phyloP scores from a whole-genome alignment of 305 asterid genomes.

The Petunia hybrid region DNA sequence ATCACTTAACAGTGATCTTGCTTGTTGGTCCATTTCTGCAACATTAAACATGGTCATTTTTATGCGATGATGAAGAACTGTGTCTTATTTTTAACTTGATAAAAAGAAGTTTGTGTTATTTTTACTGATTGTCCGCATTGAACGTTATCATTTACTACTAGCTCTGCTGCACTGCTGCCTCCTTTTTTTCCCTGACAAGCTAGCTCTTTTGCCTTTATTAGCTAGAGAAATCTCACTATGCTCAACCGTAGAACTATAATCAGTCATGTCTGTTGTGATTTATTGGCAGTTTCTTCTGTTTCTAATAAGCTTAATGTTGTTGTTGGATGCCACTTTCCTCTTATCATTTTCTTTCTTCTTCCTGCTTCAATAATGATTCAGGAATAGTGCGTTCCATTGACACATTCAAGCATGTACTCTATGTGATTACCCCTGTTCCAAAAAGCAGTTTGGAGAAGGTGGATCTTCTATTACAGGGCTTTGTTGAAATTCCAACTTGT shows the following conservation, averaged over 20 bases:
- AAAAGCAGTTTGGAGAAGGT: constrained; percentile 71
- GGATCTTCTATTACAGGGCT: constrained; percentile 86
- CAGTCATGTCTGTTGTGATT: not conserved
- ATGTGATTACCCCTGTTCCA: constrained; percentile 86
- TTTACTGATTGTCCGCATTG: not conserved
- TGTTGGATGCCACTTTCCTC: not conserved
- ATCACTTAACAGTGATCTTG: constrained; percentile 25
- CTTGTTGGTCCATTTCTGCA: constrained; percentile 10
- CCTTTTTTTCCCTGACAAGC: too few species aligned
- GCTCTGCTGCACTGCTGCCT: not conserved
- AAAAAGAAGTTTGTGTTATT: not conserved
- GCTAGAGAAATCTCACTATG: not conserved
- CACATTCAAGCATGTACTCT: constrained; percentile 60
- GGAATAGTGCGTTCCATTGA: constrained; percentile 92
- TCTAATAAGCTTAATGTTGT: not conserved
- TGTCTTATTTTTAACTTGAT: not conserved
- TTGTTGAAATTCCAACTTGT: constrained; percentile 69
- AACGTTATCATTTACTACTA: not conserved
- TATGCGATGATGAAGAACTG: constrained; percentile 15
- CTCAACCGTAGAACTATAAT: not conserved
- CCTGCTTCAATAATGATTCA: constrained; percentile 40
- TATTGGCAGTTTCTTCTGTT: not conserved
- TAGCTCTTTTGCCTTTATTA: not conserved
- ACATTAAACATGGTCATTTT: not conserved
- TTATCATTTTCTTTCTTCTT: not conserved